Evolutionary conservation across 2,329 filamentous ascomycete genomes (phyloP), one percentile per base, ranked within the genome.

Genomic region (Lasiodiplodia theobromae): DNA sequence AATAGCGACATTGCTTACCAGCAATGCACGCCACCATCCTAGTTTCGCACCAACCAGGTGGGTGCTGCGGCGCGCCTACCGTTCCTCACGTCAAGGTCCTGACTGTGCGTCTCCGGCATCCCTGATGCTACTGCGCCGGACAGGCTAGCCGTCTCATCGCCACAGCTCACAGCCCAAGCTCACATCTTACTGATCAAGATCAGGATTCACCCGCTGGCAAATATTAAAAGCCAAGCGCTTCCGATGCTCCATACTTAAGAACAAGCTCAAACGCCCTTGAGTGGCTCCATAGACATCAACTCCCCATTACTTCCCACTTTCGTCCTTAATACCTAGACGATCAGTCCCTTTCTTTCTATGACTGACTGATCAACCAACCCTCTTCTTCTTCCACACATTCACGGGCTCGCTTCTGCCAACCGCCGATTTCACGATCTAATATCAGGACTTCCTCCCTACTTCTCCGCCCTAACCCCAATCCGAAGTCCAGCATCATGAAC

Each of bases 31-130:
- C 67, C 67, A 68, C 60, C 67, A 51, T 68, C 60, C 60, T 64
- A 57, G 67, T n/a, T 52, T 60, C 37, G 67, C 67, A 57, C 67
- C 67, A 68, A 68, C 58, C 67, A 68, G 67, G 60, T 51, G 51
- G 37, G 31, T 65, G 58, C 60, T 65, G 67, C 51, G 28, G 67
- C 67, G 38, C 40, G 44, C 67, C 67, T 56, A 57, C 60, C 52
- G 51, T 65, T 74, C 73, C 76, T 79, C 77, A 80, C 75, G 77
- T 79, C 78, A 79, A 80, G 75, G 76, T 76, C 77, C 73, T 74
- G 77, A 75, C 74, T 78, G 76, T 78, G 78, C 77, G 75, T 77
- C 74, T 76, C 76, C 77, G 76, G 78, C 74, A 76, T 71, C 67
- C 67, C 70, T 68, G 56, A 70, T 63, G 69, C 74, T 76, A 75